Evolutionary conservation across 2,329 filamentous ascomycete genomes (phyloP).

Genomic region (Hymenoscyphus albidus): DNA sequence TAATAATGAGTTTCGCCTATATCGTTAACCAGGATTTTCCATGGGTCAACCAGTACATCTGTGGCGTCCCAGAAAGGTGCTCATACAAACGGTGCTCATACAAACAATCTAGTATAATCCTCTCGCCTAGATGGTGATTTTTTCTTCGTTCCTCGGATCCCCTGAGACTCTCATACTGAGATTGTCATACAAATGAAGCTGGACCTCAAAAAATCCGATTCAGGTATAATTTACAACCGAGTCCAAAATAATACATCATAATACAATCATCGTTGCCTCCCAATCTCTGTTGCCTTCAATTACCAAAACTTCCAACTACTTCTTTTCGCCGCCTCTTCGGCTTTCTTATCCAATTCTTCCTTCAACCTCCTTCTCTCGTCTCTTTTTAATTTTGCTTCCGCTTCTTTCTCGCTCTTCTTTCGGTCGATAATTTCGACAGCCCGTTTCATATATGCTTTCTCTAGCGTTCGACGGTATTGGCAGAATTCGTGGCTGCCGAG

Average conservation of each 20-base stretch:
- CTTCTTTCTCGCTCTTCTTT: slow-evolving; percentile 64
- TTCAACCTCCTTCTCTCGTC: slow-evolving; percentile 42
- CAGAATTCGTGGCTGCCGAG: slow-evolving; percentile 79
- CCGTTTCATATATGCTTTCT: slow-evolving; percentile 78
- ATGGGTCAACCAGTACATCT: no score
- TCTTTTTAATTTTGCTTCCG: slow-evolving; percentile 38
- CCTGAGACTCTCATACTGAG: no score
- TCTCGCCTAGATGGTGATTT: no score
- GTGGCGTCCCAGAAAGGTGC: no score
- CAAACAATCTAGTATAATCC: no score
- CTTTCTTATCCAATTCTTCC: slow-evolving; percentile 40
- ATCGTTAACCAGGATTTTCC: no score
- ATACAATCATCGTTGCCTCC: neutral
- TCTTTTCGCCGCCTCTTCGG: slow-evolving; percentile 26
- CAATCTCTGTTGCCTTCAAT: neutral
- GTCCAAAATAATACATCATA: slow-evolving; percentile 1
- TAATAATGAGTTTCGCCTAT: no score
- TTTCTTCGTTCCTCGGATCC: no score
- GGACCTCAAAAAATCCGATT: neutral
- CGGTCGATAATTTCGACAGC: slow-evolving; percentile 77
- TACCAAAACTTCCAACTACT: slow-evolving; percentile 34
- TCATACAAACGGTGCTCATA: no score
- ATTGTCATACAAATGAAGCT: no score
- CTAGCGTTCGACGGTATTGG: slow-evolving; percentile 66
- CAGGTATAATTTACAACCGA: neutral